Evolutionary conservation across 2,329 filamentous ascomycete genomes (phyloP), one percentile per base, ranked within the genome.

Genomic region (Venturia effusa): DNA sequence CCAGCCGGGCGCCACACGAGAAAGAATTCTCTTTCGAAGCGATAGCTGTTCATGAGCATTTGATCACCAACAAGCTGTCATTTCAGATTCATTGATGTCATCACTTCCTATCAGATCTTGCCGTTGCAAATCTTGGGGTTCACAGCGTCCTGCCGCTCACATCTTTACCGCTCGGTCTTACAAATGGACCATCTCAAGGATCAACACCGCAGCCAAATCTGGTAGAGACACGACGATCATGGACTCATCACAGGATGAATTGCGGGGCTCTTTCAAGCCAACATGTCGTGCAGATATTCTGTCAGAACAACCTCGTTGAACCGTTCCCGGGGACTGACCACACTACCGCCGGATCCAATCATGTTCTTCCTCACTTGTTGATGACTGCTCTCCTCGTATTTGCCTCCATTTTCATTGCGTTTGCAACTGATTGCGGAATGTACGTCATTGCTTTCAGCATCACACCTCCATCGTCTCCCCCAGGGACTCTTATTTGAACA

Each of bases 11-110:
- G 65, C 66, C n/a, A 64, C 45, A 30, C 60, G 66, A 30, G 65
- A 66, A 51, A 61, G 66, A n/a, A 54, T 67, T 17, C 57, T 67
- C 10, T 67, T 62, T 55, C 66, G 66, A 30, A 67, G 64, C n/a
- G 63, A 67, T 48, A 67, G 66, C 48, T 67, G 66, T 61, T 64
- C 66, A 19, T 67, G 39, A 65, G 43, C 43, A 22, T 22, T 10
- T 45, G 6, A 10, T 2, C 17, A 8, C 2, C n/a, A 45, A 10
- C 43, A 45, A 45, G 43, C 43, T 45, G n/a, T 22, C n/a, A 22
- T 10, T 45, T n/a, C 19, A 8, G 19, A 3, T 24, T 3, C n/a
- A 45, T n/a, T n/a, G 6, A 45, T 24, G 11, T 45, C 8, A 45
- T n/a, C 1, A 45, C 4, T 24, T 22, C 43, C n/a, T 22, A 45